Base-by-base conservation (phyloP, 192 early-diverging fungal genomes). In the Pilobolus umbonatus region DNA sequence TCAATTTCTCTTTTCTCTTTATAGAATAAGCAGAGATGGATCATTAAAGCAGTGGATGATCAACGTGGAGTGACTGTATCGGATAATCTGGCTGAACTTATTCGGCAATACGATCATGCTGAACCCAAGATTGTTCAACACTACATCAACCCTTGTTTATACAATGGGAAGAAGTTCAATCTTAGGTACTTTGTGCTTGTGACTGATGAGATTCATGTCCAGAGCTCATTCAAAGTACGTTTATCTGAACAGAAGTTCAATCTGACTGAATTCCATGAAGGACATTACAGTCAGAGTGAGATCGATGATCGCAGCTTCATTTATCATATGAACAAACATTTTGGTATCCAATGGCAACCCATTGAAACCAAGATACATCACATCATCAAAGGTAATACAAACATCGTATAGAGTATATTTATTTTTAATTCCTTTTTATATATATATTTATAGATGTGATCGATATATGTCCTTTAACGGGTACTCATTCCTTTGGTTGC, bases 161-260 rank as follows among this genome's bases (percentile, higher is more conserved):
- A 79, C 35, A 69, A 75, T 34, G 77, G 71, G 21, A 74, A 74
- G 44, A 79, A 79, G 46, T 79, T 79, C 24, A 68, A 75, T 30
- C 45, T 79, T 31, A 64, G 74, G 1, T 79, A 73, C 57, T 73
- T 75, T 69, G 77, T 73, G 1, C 46, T 75, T 4, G 38, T 62
- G 32, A 73, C 74, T 39, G 34, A 66, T 34, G 65, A 73, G 65
- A 17, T 64, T 34, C 53, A 49, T 49, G 65, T 75, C 3, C 73
- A 79, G 56, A 75, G 73, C 51, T 73, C 71, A 71, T 79, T 79
- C 57, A 75, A 74, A 74, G 68, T 75, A 31, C 77, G 77, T 15
- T 52, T 79, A 38, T 73, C 77, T 1, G 75, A 79, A 53, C 72
- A 79, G 29, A 69, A 64, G 32, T 69, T 50, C 22, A 38, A 48